Percentiles rank a stretch among this genome's conserved stretches.
Conservation (phyloP, 805 yeast genomes). For the Yarrowia sp. region DNA sequence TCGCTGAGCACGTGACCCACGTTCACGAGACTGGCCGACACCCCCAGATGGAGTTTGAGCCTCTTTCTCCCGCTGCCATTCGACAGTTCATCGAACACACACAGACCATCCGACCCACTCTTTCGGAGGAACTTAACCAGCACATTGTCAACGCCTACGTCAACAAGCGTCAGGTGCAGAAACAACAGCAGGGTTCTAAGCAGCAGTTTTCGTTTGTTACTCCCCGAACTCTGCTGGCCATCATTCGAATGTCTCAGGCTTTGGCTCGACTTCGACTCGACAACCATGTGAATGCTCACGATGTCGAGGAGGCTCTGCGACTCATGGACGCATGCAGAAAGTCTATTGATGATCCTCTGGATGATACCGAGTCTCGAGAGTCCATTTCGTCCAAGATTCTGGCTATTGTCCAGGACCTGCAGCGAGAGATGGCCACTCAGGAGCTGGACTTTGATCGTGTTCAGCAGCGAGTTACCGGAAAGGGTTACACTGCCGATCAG, state of each 20-base stretch:
- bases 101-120: conserved; percentile 76
- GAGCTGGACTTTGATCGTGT: conserved; percentile 41
- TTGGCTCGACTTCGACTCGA: conserved; percentile 85
- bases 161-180: conserved; percentile 88
- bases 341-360: conserved; percentile 57
- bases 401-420: conserved; percentile 55
- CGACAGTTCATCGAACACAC: conserved; percentile 88
- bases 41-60: conserved; percentile 67
- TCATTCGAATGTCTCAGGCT: conserved; percentile 91
- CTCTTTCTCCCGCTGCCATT: conserved; percentile 72
- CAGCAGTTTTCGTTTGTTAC: conserved; percentile 87
- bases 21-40: conserved; percentile 92
- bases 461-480: conserved; percentile 57
- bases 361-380: conserved; percentile 61
- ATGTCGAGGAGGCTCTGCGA: conserved; percentile 94
- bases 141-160: conserved; percentile 83
- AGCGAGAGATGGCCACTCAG: conserved; percentile 31
- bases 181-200: conserved; percentile 64
- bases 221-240: conserved; percentile 89
- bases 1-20: conserved; percentile 91
- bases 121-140: conserved; percentile 78
- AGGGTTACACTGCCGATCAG: conserved; percentile 80
- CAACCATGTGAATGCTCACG: conserved; percentile 63
- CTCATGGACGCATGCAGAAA: conserved; percentile 82
- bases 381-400: conserved; percentile 66